Evolutionary conservation across 1,284 basidiomycete genomes (phyloP), one percentile per base, ranked within the genome.

Genomic region (Sporisorium sorghi): DNA sequence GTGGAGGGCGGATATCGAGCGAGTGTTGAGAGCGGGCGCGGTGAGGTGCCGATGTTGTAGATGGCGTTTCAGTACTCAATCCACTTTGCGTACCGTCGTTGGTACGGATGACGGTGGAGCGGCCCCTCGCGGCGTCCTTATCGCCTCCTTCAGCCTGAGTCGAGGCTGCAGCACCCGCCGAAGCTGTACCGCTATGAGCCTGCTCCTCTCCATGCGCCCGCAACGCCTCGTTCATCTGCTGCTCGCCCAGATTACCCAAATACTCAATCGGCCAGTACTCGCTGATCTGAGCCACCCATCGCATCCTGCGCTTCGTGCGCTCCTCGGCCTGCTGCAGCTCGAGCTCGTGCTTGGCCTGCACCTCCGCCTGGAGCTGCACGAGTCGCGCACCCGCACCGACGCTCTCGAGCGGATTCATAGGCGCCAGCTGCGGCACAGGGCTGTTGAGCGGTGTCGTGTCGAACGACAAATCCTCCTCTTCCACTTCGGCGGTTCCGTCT

Each of bases 181-280:
- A 15, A 5, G 42, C 5, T 30, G 42, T 6, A 32, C 21, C 17
- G 2, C 19, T 2, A 2, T 46, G 28, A 1, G 40, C 15, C 52
- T 66, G 65, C 26, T 67, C 66, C 14, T 63, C 69, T 6, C 60
- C 73, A 33, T 76, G 64, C 30, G 70, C 63, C 3, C 61, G 50
- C 19, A 84, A 58, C n/a, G 76, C 71, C 5, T 87, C 86, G 17
- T 87, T 85, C 90, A 96, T 93, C 21, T 94, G 91, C 19, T 84
- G 84, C 24, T 89, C 87, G 7, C 88, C 87, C 88, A 97, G 88
- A 10, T 85, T 83, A 2, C 92, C 91, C 1, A 97, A 88, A 55
- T 89, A 89, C 21, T 91, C 88, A 51, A 95, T 88, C 0, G 93
- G 91, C 92, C 93, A 97, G 83, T 97, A 97, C 84, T 97, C 83